These are phyloP conservation scores for Rhynchospora breviuscula DNA, from an alignment of 176 grass and related monocot genomes.

Conservation along the genomic window DNA sequence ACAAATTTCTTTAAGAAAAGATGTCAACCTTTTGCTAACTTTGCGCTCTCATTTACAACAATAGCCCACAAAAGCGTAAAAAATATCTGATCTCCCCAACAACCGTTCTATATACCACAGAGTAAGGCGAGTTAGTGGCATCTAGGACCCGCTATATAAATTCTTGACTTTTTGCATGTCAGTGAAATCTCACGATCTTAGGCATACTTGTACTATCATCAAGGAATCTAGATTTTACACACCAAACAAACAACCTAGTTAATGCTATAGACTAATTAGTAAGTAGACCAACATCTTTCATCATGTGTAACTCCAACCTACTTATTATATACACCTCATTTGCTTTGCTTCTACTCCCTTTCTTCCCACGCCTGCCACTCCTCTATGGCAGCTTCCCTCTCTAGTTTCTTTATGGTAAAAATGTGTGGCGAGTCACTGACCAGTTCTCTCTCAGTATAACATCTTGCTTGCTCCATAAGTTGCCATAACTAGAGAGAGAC, in stretches of 20 bases:
- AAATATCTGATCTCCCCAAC: background rate
- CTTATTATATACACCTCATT: constrained; percentile 27
- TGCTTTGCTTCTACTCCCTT: constrained; percentile 35
- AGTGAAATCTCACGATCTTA: background rate
- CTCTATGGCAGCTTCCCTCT: background rate
- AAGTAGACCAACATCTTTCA: constrained; percentile 9
- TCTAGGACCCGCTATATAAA: background rate
- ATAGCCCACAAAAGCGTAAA: background rate
- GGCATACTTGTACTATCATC: background rate
- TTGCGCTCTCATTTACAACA: background rate
- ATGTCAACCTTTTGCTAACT: constrained; percentile 19
- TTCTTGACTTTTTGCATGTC: background rate
- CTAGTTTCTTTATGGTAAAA: background rate
- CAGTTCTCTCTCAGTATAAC: background rate
- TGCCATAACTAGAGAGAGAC: background rate
- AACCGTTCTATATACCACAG: background rate
- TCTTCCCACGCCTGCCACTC: constrained; percentile 19
- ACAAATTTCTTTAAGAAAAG: constrained; percentile 11
- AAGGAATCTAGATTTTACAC: background rate
- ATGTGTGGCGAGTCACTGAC: background rate
- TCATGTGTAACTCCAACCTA: constrained; percentile 22
- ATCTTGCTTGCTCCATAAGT: background rate
- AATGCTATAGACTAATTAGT: constrained; percentile 19
- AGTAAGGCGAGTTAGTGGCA: background rate
- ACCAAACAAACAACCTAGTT: constrained; percentile 25